Evolutionary conservation across 352 stramenopile species (phyloP).

Genomic region (Blastocystis sp.): DNA sequence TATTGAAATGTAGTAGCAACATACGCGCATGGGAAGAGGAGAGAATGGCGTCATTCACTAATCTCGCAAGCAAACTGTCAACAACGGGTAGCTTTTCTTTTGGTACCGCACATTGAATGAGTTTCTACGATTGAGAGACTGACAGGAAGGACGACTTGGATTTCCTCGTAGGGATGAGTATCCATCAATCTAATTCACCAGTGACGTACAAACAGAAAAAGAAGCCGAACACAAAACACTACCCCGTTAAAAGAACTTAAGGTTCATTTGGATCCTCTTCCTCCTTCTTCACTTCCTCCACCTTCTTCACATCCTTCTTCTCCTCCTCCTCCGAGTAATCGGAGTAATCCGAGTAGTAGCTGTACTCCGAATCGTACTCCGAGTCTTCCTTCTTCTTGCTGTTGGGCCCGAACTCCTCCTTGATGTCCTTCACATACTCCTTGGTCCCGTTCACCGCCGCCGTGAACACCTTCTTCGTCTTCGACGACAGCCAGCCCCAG

Average conservation of each 20-base stretch:
- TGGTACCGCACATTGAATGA: too few species aligned
- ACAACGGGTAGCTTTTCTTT: too few species aligned
- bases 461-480: conserved; percentile 10
- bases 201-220: not conserved
- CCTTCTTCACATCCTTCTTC: conserved; percentile 19
- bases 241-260: not conserved
- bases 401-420: conserved; percentile 35
- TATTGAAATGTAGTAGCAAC: too few species aligned
- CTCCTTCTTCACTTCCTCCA: not conserved
- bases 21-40: too few species aligned
- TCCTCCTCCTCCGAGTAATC: not conserved
- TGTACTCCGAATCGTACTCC: conserved; percentile 36
- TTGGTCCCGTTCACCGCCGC: conserved; percentile 9
- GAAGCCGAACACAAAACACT: too few species aligned
- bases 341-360: not conserved
- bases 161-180: not conserved
- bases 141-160: not conserved
- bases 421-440: conserved; percentile 36
- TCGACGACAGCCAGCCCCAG: conserved; percentile 34
- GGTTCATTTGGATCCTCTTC: conserved; percentile 49
- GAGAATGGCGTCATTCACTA: too few species aligned
- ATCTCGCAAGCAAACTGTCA: too few species aligned
- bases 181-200: not conserved
- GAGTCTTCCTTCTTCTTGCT: not conserved
- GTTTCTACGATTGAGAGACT: not conserved